Evolutionary conservation across 2,329 filamentous ascomycete genomes (phyloP).

Genomic region (Lachnellula hyalina): DNA sequence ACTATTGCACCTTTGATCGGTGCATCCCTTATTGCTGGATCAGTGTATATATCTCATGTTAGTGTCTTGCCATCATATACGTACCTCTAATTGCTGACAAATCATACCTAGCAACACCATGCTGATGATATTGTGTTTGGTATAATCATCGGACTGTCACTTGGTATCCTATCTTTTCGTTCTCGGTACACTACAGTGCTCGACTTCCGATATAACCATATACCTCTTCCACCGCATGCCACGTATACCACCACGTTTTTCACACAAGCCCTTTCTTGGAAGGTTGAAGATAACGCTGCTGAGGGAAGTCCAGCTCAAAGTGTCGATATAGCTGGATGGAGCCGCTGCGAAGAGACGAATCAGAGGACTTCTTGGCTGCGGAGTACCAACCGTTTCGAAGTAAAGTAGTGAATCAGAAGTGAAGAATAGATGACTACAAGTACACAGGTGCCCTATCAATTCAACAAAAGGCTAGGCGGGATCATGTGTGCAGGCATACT

Average conservation of each 20-base stretch:
- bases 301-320: neutral
- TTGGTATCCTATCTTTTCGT: conserved; percentile 59
- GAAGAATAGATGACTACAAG: neutral
- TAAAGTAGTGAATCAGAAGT: neutral
- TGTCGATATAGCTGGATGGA: neutral
- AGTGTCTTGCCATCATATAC: neutral
- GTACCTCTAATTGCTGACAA: neutral
- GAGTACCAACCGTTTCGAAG: neutral
- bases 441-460: no score
- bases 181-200: conserved; percentile 62
- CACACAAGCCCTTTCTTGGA: neutral
- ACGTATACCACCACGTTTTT: neutral
- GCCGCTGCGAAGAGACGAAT: neutral
- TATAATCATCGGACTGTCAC: conserved; percentile 54
- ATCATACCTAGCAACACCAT: conserved; percentile 53
- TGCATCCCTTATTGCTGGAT: conserved; percentile 58
- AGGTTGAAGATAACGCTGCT: neutral
- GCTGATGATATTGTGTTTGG: conserved; percentile 65
- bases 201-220: conserved; percentile 56
- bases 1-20: conserved; percentile 60
- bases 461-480: no score
- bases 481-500: no score
- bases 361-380: neutral
- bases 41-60: conserved; percentile 50
- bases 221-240: conserved; percentile 18